Percentiles rank a stretch among this genome's conserved stretches.
These are phyloP conservation scores for Xylaria scruposa DNA, from an alignment of 495 filamentous ascomycete genomes.

Conservation along the genomic window DNA sequence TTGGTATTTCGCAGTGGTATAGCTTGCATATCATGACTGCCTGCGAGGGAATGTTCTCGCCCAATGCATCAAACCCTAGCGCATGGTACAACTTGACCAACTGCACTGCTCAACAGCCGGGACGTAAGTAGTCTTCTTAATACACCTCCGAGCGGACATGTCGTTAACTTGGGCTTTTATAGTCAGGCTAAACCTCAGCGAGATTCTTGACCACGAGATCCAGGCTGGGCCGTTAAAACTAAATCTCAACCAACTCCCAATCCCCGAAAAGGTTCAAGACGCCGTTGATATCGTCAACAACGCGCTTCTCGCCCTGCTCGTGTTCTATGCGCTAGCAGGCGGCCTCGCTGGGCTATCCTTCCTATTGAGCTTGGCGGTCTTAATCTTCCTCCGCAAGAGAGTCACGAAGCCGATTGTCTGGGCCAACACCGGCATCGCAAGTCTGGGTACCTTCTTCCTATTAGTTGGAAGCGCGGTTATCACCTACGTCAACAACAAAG, in stretches of 20 bases:
- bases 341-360: slow-evolving; percentile 63
- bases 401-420: slow-evolving; percentile 47
- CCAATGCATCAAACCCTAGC: slow-evolving; percentile 55
- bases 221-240: slow-evolving; percentile 53
- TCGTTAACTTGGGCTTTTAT: not conserved
- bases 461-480: slow-evolving; percentile 39
- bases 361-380: slow-evolving; percentile 52
- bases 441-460: slow-evolving; percentile 37
- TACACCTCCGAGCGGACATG: not conserved
- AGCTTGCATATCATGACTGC: slow-evolving; percentile 72
- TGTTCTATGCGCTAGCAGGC: slow-evolving; percentile 70
- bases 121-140: slow-evolving; percentile 50
- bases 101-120: slow-evolving; percentile 66
- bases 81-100: slow-evolving; percentile 60
- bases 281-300: slow-evolving; percentile 61
- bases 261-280: slow-evolving; percentile 67
- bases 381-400: slow-evolving; percentile 47
- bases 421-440: slow-evolving; percentile 48
- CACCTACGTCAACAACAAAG: slow-evolving; percentile 43
- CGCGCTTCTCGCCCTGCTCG: slow-evolving; percentile 61
- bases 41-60: slow-evolving; percentile 68
- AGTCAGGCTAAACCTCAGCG: slow-evolving; percentile 66
- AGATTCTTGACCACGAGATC: slow-evolving; percentile 60
- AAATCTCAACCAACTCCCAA: slow-evolving; percentile 62
- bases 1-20: slow-evolving; percentile 76